Percentiles rank a stretch among this genome's conserved stretches.
These are phyloP conservation scores for Chrysoporthe cubensis DNA, from an alignment of 2,329 filamentous ascomycete species.

Conservation along the genomic window DNA sequence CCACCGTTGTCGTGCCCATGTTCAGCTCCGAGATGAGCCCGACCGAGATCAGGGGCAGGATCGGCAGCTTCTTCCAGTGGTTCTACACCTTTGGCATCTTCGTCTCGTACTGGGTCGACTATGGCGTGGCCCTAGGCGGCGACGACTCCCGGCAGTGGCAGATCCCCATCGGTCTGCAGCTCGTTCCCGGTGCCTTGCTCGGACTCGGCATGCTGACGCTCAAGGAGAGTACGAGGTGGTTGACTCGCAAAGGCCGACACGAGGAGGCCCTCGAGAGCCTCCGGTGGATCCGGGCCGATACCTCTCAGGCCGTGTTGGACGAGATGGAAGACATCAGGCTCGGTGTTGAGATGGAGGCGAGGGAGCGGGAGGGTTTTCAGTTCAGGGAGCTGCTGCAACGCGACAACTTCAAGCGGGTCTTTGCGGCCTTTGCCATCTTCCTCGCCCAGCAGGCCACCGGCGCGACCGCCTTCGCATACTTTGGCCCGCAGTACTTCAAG, in stretches of 20 bases:
- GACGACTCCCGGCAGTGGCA: conserved; percentile 55
- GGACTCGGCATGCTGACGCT: conserved; percentile 53
- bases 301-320: conserved; percentile 38
- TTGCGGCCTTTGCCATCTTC: conserved; percentile 51
- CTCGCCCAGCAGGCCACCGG: conserved; percentile 57
- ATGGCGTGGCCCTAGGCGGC: conserved; percentile 42
- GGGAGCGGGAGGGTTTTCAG: conserved; percentile 48
- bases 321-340: conserved; percentile 56
- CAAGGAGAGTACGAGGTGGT: conserved; percentile 55
- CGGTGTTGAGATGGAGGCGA: conserved; percentile 49
- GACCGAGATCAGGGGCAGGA: conserved; percentile 47
- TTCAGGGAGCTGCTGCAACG: conserved; percentile 48
- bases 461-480: conserved; percentile 58
- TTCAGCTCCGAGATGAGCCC: conserved; percentile 52
- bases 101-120: conserved; percentile 50
- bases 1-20: conserved; percentile 46
- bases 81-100: conserved; percentile 43
- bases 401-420: conserved; percentile 48
- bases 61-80: conserved; percentile 50
- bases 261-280: conserved; percentile 52
- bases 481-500: conserved; percentile 58
- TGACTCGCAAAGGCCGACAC: conserved; percentile 48
- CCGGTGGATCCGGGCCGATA: conserved; percentile 54
- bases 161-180: conserved; percentile 57
- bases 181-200: conserved; percentile 51